These are phyloP conservation scores for Beauveria caledonica DNA, from an alignment of 2,329 filamentous ascomycete genomes.

Conservation along the genomic window DNA sequence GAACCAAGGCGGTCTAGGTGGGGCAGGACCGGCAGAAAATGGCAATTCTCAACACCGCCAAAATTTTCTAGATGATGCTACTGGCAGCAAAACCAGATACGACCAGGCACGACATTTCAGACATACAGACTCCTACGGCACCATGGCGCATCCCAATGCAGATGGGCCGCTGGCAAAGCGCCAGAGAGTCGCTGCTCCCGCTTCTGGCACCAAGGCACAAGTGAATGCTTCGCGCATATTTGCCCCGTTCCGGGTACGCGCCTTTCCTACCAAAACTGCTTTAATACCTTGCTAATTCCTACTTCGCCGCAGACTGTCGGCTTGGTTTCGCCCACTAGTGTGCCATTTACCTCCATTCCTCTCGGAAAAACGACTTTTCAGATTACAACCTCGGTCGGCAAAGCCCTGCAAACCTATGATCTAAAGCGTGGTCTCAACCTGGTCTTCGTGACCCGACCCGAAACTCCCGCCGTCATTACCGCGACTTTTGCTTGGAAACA, in stretches of 20 bases:
- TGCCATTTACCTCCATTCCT: conserved; percentile 83
- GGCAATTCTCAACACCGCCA: conserved; percentile 22
- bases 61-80: conserved; percentile 21
- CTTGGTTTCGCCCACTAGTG: conserved; percentile 79
- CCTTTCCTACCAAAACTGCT: neutral
- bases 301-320: conserved; percentile 65
- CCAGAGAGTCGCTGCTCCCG: conserved; percentile 51
- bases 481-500: conserved; percentile 84
- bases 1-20: conserved; percentile 8
- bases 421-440: conserved; percentile 82
- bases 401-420: conserved; percentile 91
- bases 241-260: conserved; percentile 77
- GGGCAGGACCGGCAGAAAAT: conserved; percentile 17
- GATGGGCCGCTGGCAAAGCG: conserved; percentile 65
- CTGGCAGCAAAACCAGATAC: conserved; percentile 14
- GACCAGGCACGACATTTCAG: conserved; percentile 14
- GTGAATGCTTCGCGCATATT: conserved; percentile 68
- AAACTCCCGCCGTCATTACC: conserved; percentile 79
- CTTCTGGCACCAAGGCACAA: conserved; percentile 29
- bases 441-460: conserved; percentile 85
- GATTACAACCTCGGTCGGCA: conserved; percentile 89
- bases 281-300: conserved; percentile 9
- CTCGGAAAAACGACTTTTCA: conserved; percentile 94
- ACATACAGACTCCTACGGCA: conserved; percentile 14
- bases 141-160: conserved; percentile 50